Evolutionary conservation across 768 basidiomycete species (phyloP), one percentile per base, ranked within the genome.

Genomic region (Auriscalpium microsporum): DNA sequence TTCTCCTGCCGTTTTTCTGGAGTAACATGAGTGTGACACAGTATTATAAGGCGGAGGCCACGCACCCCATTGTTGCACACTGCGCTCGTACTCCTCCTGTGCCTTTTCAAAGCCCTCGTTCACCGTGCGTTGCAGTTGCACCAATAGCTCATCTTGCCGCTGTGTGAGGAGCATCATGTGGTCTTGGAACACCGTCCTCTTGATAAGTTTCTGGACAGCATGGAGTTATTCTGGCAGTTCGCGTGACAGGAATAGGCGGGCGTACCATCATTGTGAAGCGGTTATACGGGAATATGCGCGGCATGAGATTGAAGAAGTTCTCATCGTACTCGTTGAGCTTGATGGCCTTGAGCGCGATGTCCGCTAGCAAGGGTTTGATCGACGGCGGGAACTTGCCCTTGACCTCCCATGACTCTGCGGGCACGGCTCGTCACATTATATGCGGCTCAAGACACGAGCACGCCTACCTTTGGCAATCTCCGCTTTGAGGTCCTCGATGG

Each of bases 251-350:
- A 17, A 44, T 17, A 45, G 40, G 33, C 28, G 5, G 16, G 76
- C 85, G 51, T 53, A 89, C 86, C 50, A 79, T 87, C 85, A 97
- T 93, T 0, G 91, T 95, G 67, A 90, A 99, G 60, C 86, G 84
- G 72, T 99, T 99, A 66, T 97, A 98, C 0, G 93, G 92, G 63
- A 98, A 93, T 40, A 95, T 68, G 21, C 71, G 76, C 0, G 94
- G 91, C 82, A 97, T 87, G 17, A 87, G 75, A 63, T 82, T 85
- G 72, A 95, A 97, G 68, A 95, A 95, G 63, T 88, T 81, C 16
- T 95, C 94, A 58, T 91, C 87, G 69, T 95, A 96, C 66, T 94
- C 84, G 67, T 85, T 88, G n/a, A 89, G 76, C 28, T 78, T 73
- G 63, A 95, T 82, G 0, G 95, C 94, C 50, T 83, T 77, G 40